phyloP scores from a whole-genome alignment of 441 rosid species.

The Eruca vesicaria region DNA sequence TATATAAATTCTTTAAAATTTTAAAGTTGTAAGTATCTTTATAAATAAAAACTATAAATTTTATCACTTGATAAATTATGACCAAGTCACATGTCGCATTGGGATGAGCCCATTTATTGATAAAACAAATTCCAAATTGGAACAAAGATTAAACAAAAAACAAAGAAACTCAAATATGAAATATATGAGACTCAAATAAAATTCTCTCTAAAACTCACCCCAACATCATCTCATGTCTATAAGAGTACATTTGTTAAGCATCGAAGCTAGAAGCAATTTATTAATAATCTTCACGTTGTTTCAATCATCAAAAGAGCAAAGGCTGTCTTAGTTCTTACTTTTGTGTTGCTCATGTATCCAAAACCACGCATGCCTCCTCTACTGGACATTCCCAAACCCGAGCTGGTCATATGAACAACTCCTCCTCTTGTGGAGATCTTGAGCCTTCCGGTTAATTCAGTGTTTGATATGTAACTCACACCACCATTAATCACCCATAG shows the following conservation, averaged over 20 bases:
- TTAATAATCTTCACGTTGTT: background rate
- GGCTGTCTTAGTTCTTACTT: background rate
- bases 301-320: background rate
- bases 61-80: no score
- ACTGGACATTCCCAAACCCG: background rate
- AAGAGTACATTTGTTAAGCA: background rate
- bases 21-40: no score
- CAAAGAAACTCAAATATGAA: background rate
- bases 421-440: background rate
- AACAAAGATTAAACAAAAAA: background rate
- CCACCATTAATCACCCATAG: background rate
- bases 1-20: no score
- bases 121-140: background rate
- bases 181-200: background rate
- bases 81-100: no score
- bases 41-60: no score
- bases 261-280: background rate
- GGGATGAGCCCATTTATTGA: no score
- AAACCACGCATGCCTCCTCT: background rate
- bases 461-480: background rate
- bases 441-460: background rate
- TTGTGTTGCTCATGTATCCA: background rate
- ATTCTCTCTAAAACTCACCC: background rate
- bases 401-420: background rate
- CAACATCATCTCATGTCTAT: background rate